A percentile compares a stretch with the other conserved stretches of the same genome.
These are phyloP conservation scores for Elongisporangium prolatum DNA, from an alignment of 352 stramenopile genomes.

Conservation along the genomic window DNA sequence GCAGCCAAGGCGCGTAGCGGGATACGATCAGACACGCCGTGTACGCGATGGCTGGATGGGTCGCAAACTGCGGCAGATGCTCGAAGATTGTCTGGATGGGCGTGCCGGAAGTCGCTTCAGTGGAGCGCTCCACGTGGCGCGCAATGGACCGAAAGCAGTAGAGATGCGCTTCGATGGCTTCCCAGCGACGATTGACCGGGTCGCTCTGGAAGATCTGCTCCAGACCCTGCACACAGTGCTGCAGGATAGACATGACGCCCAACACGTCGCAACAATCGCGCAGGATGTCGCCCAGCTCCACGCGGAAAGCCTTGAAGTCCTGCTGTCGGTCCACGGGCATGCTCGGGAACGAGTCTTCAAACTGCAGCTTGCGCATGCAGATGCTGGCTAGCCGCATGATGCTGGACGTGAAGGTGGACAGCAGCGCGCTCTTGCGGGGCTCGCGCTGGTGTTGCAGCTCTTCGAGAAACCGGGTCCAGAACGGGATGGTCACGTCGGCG, in stretches of 20 bases:
- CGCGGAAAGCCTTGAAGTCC: constrained; percentile 81
- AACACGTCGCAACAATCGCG: constrained; percentile 73
- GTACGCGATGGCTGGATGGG: constrained; percentile 80
- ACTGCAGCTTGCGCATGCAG: constrained; percentile 84
- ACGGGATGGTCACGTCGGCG: constrained; percentile 79
- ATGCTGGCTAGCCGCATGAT: constrained; percentile 57
- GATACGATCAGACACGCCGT: constrained; percentile 82
- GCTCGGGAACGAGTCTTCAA: constrained; percentile 55
- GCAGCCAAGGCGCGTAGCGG: constrained; percentile 76
- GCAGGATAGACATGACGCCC: constrained; percentile 62
- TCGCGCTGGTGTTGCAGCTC: constrained; percentile 24
- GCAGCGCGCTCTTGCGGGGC: constrained; percentile 8
- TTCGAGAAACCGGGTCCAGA: constrained; percentile 71
- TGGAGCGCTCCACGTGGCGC: constrained; percentile 60
- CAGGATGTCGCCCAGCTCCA: constrained; percentile 75
- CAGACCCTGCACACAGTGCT: constrained; percentile 74
- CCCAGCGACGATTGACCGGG: constrained; percentile 43
- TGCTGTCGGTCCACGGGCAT: constrained; percentile 69
- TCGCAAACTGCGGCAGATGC: constrained; percentile 64
- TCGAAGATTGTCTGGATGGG: constrained; percentile 74
- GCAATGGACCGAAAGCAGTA: constrained; percentile 85
- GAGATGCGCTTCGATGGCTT: constrained; percentile 76
- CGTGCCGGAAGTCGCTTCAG: constrained; percentile 16
- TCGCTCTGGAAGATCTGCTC: constrained; percentile 61
- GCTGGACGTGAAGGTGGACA: constrained; percentile 39